Conservation (phyloP, 495 filamentous ascomycete genomes). For the Aspergillus nidulans region DNA sequence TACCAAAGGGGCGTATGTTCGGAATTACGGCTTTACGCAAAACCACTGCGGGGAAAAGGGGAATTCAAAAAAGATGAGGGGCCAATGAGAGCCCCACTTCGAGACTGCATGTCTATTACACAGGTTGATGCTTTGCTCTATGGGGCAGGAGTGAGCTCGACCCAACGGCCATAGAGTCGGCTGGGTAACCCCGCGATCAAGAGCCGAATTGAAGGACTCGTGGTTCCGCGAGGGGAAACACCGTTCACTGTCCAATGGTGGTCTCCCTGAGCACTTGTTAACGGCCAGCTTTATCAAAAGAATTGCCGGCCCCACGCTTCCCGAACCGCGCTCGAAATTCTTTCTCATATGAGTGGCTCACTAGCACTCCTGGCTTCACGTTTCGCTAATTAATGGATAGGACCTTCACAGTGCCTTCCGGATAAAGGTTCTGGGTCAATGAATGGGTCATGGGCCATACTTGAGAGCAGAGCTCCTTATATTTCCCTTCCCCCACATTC, state of each 20-base stretch:
- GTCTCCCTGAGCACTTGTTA: background rate
- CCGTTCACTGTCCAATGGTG: background rate
- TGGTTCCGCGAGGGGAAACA: background rate
- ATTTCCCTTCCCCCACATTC: background rate
- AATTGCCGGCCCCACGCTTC: slow-evolving; percentile 15
- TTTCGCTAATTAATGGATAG: background rate
- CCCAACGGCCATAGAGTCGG: background rate
- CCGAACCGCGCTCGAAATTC: slow-evolving; percentile 4
- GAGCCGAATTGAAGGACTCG: background rate
- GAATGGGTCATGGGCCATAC: background rate
- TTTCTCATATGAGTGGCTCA: slow-evolving; percentile 16
- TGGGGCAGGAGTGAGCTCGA: slow-evolving; percentile 1
- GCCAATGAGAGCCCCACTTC: background rate
- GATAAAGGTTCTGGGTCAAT: too few relatives aligned
- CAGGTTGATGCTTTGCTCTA: background rate
- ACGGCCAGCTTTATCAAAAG: background rate
- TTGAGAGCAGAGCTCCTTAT: slow-evolving; percentile 1
- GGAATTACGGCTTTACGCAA: background rate
- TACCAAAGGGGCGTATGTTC: too few relatives aligned
- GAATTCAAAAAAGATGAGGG: background rate
- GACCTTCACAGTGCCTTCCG: too few relatives aligned
- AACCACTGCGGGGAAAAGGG: background rate
- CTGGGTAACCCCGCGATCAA: background rate
- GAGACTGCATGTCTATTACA: background rate
- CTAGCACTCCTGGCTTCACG: background rate